phyloP scores from a whole-genome alignment of 495 filamentous ascomycete species.

The Penicillium subrubescens region DNA sequence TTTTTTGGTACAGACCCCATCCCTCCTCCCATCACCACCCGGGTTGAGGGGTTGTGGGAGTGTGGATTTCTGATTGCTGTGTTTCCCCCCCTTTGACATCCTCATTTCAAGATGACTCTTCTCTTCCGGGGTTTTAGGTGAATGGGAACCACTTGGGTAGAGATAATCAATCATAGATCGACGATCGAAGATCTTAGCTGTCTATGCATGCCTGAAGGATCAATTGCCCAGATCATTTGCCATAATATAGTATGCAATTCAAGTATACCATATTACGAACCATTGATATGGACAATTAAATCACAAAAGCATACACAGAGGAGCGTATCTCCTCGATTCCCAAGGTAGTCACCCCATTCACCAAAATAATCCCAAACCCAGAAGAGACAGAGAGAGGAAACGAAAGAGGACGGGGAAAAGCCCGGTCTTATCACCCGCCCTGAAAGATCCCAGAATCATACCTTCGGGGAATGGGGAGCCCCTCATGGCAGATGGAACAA shows the following conservation, averaged over 20 bases:
- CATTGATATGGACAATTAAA: not conserved
- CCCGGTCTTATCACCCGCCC: not conserved
- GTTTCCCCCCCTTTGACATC: not conserved
- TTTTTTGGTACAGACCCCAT: not conserved
- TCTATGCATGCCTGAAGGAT: not conserved
- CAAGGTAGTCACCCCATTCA: not conserved
- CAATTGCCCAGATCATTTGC: not conserved
- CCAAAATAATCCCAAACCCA: not conserved
- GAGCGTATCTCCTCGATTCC: not conserved
- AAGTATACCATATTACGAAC: not conserved
- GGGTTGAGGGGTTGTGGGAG: not conserved
- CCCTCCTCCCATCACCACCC: not conserved
- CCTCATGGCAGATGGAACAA: constrained; percentile 62
- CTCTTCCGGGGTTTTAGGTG: not conserved
- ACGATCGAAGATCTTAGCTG: not conserved
- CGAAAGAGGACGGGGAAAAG: not conserved
- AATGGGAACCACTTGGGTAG: too few species aligned
- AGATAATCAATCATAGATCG: not conserved
- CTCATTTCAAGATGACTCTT: not conserved
- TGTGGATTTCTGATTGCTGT: not conserved
- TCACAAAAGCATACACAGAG: not conserved
- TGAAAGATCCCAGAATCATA: not conserved
- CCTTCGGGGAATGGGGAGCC: not conserved
- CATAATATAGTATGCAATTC: not conserved
- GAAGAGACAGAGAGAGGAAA: not conserved